These are phyloP conservation scores for Trichoderma sp. DNA, from an alignment of 2,329 filamentous ascomycete species.

Conservation along the genomic window DNA sequence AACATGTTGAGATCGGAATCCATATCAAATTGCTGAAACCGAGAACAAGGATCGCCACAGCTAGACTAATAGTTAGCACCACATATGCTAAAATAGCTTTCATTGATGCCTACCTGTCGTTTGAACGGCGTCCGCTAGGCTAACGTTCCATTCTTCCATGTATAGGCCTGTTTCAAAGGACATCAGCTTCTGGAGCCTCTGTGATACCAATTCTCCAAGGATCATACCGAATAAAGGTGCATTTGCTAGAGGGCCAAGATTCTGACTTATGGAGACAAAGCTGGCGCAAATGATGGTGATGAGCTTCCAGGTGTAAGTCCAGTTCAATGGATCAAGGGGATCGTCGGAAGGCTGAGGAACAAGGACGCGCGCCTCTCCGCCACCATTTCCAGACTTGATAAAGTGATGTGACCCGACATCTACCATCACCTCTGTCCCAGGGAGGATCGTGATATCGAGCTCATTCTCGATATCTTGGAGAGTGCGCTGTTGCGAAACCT, in stretches of 20 bases:
- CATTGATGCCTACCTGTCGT: neutral
- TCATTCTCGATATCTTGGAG: slow-evolving; percentile 14
- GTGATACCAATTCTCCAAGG: neutral
- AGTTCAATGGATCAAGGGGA: slow-evolving; percentile 7
- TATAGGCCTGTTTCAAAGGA: neutral
- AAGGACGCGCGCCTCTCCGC: neutral
- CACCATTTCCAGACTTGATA: neutral
- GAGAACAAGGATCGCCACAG: neutral
- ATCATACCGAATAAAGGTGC: slow-evolving; percentile 8
- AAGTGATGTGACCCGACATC: slow-evolving; percentile 10
- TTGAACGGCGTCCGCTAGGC: slow-evolving; percentile 8
- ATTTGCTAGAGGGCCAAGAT: slow-evolving; percentile 5
- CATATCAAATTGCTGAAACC: slow-evolving; percentile 10
- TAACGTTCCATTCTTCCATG: slow-evolving; percentile 11
- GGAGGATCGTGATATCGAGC: slow-evolving; percentile 8
- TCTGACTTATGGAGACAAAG: slow-evolving; percentile 6
- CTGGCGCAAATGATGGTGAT: neutral
- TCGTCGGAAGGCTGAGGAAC: slow-evolving; percentile 9
- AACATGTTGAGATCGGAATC: slow-evolving; percentile 7
- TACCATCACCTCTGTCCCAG: slow-evolving; percentile 10
- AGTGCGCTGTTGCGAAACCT: neutral
- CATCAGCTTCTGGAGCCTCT: neutral
- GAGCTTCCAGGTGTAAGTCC: neutral
- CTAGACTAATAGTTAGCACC: neutral
- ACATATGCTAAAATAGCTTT: neutral